Evolutionary conservation across 2,329 filamentous ascomycete species (phyloP), one percentile per base, ranked within the genome.

Genomic region (Orbilia quercus): DNA sequence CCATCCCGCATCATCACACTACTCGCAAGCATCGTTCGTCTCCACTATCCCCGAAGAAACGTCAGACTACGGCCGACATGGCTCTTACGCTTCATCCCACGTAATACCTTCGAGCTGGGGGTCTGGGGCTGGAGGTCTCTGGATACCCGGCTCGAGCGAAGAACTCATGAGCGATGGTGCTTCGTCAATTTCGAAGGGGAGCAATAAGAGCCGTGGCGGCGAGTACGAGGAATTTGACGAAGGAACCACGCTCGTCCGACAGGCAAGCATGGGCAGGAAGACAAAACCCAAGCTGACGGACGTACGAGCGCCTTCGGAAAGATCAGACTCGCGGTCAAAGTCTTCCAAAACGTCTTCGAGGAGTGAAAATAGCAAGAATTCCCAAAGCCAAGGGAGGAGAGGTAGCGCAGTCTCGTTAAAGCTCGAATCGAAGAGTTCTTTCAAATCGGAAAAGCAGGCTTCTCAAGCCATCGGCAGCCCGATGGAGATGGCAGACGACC

Each of bases 31-130:
- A 75, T 81, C 83, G 11, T 90, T 89, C 0, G 89, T 92, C 23
- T 90, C 90, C 0, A 90, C 90, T 0, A 92, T 93, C 59, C 89
- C 88, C 0, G 90, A 92, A 79, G 90, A 92, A 78, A 86, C 84
- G 75, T 84, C 86, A 0, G 82, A 54, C 77, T 80, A 22, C 78
- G 84, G 22, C 82, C 87, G 87, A 0, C 85, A 87, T 78, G 83
- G 84, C 25, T 91, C 90, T 0, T 89, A 87, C 77, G 90, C 81
- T 20, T 92, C 90, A 1, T 92, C 89, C 76, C 86, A 87, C 36
- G 89, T 86, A 0, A 90, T 92, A 79, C 90, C 90, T 0, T 86
- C 87, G 18, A 87, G 83, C 76, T 92, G 89, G 86, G 86, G 83
- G 2, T 85, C 83, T 31, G 81, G 79, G 2, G 79, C 25, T 22